Percentiles rank a stretch among this genome's conserved stretches.
Evolutionary conservation across 1,139 yeast genomes (phyloP).

Genomic region (Yamadazyma epiphylla): DNA sequence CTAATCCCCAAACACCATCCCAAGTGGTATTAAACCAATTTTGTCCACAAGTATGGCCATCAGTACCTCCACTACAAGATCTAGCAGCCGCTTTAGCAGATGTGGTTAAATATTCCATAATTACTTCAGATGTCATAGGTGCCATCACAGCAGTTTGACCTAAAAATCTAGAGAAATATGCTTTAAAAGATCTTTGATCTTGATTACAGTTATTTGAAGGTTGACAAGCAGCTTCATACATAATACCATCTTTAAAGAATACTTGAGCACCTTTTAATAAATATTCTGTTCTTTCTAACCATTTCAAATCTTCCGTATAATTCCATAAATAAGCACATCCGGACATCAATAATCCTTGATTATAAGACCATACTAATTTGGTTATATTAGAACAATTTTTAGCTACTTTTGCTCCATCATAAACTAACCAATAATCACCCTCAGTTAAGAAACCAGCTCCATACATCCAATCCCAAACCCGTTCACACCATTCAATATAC

Average conservation of each 20-base stretch:
- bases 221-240: conserved; percentile 86
- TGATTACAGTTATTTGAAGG: conserved; percentile 58
- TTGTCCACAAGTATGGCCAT: conserved; percentile 86
- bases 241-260: conserved; percentile 59
- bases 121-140: conserved; percentile 55
- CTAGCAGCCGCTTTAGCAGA: conserved; percentile 79
- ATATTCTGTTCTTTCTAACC: conserved; percentile 61
- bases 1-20: conserved; percentile 84
- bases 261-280: conserved; percentile 48
- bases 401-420: conserved; percentile 70
- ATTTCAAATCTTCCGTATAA: conserved; percentile 59
- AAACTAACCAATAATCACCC: conserved; percentile 48
- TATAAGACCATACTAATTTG: conserved; percentile 78
- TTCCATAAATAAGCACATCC: conserved; percentile 85
- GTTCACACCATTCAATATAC: conserved; percentile 77
- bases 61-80: conserved; percentile 82
- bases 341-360: conserved; percentile 73
- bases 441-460: conserved; percentile 55
- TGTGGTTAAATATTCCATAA: conserved; percentile 49
- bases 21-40: conserved; percentile 66
- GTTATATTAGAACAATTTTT: conserved; percentile 61
- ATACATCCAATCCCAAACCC: conserved; percentile 78
- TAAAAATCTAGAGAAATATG: conserved; percentile 71
- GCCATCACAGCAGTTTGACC: conserved; percentile 71
- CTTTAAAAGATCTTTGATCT: conserved; percentile 89